phyloP scores from a whole-genome alignment of 139 green algal genomes.

The Pycnococcus provasolii region DNA sequence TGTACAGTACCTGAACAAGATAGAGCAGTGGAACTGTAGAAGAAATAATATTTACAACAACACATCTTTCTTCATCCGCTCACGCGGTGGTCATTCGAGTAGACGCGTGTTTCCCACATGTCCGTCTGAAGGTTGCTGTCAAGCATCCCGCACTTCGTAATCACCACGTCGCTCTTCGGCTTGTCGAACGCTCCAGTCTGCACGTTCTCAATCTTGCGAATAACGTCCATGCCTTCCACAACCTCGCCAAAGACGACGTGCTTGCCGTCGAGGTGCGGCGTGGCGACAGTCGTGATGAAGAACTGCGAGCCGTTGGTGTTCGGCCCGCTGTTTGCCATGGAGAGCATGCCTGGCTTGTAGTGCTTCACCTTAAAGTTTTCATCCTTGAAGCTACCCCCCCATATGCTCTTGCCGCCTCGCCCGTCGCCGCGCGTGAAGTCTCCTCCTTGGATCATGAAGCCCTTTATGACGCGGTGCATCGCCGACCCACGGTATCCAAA shows the following conservation, averaged over 20 bases:
- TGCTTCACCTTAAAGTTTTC: slow-evolving; percentile 22
- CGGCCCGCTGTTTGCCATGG: slow-evolving; percentile 33
- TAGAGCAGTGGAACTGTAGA: too few species aligned
- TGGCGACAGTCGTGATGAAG: slow-evolving; percentile 6
- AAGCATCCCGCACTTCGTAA: background rate
- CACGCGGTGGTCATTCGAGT: too few species aligned
- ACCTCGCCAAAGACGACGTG: slow-evolving; percentile 13
- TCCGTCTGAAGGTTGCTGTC: too few species aligned
- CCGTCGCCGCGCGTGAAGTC: slow-evolving; percentile 46
- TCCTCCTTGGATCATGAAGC: slow-evolving; percentile 58
- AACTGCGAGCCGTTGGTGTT: slow-evolving; percentile 31
- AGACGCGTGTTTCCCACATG: too few species aligned
- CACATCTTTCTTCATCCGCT: too few species aligned
- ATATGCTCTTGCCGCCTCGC: slow-evolving; percentile 29
- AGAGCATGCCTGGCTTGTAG: slow-evolving; percentile 22
- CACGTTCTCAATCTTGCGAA: background rate
- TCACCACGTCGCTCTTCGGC: slow-evolving; percentile 1
- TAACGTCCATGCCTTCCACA: slow-evolving; percentile 3
- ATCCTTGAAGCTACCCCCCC: slow-evolving; percentile 31
- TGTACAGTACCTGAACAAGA: too few species aligned
- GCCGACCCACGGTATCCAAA: slow-evolving; percentile 28
- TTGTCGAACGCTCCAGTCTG: background rate
- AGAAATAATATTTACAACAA: too few species aligned
- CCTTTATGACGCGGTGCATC: slow-evolving; percentile 42
- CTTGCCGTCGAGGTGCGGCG: slow-evolving; percentile 10